phyloP scores from a whole-genome alignment of 2,329 filamentous ascomycete species.

The Sphaceloma murrayae region DNA sequence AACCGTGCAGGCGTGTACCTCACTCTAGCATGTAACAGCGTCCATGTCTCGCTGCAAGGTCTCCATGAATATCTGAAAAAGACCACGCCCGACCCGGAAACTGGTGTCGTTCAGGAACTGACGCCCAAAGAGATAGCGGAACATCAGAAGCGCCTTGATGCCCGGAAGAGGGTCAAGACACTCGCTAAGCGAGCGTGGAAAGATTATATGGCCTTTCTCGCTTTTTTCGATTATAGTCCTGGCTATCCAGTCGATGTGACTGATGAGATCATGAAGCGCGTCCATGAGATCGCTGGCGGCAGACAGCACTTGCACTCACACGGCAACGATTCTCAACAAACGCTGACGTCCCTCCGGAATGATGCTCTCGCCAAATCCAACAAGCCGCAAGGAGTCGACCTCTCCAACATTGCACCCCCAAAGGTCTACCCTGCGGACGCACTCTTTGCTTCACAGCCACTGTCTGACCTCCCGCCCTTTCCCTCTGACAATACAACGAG shows the following conservation, averaged over 20 bases:
- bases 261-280: conserved; percentile 48
- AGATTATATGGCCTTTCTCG: conserved; percentile 64
- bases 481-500: conserved; percentile 36
- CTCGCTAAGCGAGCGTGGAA: conserved; percentile 67
- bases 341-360: neutral
- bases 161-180: conserved; percentile 59
- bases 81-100: conserved; percentile 19
- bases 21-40: conserved; percentile 57
- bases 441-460: conserved; percentile 62
- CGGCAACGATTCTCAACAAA: too few species aligned
- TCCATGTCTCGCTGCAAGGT: conserved; percentile 48
- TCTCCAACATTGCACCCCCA: conserved; percentile 34
- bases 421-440: conserved; percentile 49
- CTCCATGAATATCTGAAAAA: conserved; percentile 31
- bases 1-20: conserved; percentile 66
- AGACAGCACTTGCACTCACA: conserved; percentile 21
- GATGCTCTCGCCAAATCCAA: neutral
- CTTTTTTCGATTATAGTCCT: conserved; percentile 69
- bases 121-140: conserved; percentile 24
- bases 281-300: conserved; percentile 47
- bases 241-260: conserved; percentile 52
- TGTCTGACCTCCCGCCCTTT: conserved; percentile 57
- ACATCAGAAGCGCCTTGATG: conserved; percentile 41
- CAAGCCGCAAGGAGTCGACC: neutral
- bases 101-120: neutral